Conservation (phyloP, 2,329 filamentous ascomycete species). For the Intubia oerlemansii region DNA sequence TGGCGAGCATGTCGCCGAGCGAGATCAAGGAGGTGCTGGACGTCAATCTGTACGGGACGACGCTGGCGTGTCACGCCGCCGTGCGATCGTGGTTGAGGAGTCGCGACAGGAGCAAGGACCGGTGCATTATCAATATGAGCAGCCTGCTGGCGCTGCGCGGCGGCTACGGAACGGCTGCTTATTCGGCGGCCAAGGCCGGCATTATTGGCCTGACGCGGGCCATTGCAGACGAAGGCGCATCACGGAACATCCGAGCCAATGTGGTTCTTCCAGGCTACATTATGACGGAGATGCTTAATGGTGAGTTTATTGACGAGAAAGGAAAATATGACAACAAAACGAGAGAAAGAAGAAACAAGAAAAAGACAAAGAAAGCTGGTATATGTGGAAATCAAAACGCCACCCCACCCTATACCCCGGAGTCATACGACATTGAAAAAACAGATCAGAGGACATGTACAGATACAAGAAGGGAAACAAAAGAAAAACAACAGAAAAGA, state of each 20-base stretch:
- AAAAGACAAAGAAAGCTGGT: not conserved
- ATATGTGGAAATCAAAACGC: too few species aligned
- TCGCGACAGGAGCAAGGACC: slow-evolving; percentile 4
- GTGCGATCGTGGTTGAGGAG: slow-evolving; percentile 7
- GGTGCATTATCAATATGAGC: slow-evolving; percentile 61
- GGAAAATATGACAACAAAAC: not conserved
- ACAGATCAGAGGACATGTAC: not conserved
- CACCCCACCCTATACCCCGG: too few species aligned
- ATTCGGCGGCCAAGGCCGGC: slow-evolving; percentile 65
- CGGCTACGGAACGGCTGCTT: slow-evolving; percentile 46
- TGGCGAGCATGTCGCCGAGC: slow-evolving; percentile 29
- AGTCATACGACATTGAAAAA: too few species aligned
- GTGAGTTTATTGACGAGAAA: slow-evolving; percentile 26
- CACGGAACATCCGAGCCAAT: slow-evolving; percentile 50
- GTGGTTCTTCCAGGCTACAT: slow-evolving; percentile 70
- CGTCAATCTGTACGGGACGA: slow-evolving; percentile 49
- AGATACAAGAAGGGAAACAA: not conserved
- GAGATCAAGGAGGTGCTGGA: slow-evolving; percentile 36
- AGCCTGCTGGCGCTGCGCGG: slow-evolving; percentile 52
- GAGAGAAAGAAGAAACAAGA: not conserved
- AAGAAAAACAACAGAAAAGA: too few species aligned
- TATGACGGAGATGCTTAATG: slow-evolving; percentile 55
- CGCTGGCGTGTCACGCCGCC: slow-evolving; percentile 35
- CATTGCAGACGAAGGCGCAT: slow-evolving; percentile 39
- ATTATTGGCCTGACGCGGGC: slow-evolving; percentile 50